phyloP scores from a whole-genome alignment of 768 basidiomycete species.

The Leccinum variicolor region DNA sequence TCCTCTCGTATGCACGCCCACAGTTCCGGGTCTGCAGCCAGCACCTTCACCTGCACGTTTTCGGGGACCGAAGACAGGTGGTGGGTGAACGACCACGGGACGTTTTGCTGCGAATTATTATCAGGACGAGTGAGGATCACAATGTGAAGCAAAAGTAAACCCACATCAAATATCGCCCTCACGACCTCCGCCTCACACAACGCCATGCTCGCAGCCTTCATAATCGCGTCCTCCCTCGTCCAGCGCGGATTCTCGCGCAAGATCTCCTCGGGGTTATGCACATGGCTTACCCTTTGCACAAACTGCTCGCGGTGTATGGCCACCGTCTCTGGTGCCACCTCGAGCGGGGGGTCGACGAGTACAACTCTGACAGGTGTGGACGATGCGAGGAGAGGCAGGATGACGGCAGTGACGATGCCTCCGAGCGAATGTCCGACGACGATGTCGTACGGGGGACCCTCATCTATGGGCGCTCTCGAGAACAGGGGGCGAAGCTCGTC shows the following conservation, averaged over 20 bases:
- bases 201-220: neutral
- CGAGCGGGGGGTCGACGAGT: neutral
- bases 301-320: neutral
- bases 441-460: neutral
- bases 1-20: neutral
- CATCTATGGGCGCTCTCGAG: neutral
- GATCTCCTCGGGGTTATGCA: neutral
- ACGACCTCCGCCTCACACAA: neutral
- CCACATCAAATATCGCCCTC: neutral
- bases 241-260: neutral
- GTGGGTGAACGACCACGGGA: constrained; percentile 19
- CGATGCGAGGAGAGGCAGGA: neutral
- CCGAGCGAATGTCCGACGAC: neutral
- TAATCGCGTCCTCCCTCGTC: neutral
- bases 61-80: constrained; percentile 1
- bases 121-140: neutral
- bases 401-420: neutral
- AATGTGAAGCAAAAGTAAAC: neutral
- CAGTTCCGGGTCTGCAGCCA: constrained; percentile 10
- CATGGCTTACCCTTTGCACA: neutral
- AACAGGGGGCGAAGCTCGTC: constrained; percentile 11
- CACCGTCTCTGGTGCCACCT: neutral
- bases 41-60: constrained; percentile 9
- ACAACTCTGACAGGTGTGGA: neutral
- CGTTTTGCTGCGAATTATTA: constrained; percentile 17